These are phyloP conservation scores for Fusarium nurragi DNA, from an alignment of 2,329 filamentous ascomycete genomes.

Conservation along the genomic window DNA sequence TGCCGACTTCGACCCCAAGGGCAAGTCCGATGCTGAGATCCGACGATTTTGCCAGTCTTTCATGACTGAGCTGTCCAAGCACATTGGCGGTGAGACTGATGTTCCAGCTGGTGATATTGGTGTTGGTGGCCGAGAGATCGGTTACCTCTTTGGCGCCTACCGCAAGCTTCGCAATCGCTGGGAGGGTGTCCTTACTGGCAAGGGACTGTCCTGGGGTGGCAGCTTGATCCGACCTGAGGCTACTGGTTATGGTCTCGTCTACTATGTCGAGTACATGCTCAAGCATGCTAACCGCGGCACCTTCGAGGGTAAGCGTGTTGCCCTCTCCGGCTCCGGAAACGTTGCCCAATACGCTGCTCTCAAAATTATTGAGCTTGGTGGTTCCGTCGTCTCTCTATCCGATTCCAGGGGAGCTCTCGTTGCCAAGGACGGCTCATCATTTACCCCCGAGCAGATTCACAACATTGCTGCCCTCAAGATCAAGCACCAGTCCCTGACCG, in stretches of 20 bases:
- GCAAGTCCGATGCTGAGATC: slow-evolving; percentile 97
- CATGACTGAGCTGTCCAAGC: slow-evolving; percentile 94
- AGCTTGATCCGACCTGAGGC: slow-evolving; percentile 95
- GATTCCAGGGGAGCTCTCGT: slow-evolving; percentile 90
- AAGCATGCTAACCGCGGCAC: slow-evolving; percentile 85
- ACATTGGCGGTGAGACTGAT: slow-evolving; percentile 96
- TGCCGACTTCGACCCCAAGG: slow-evolving; percentile 98
- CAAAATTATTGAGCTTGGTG: slow-evolving; percentile 96
- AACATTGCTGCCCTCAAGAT: slow-evolving; percentile 88
- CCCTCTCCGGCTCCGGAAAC: slow-evolving; percentile 96
- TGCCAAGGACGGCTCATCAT: slow-evolving; percentile 73
- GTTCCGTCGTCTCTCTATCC: slow-evolving; percentile 89
- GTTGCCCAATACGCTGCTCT: slow-evolving; percentile 97
- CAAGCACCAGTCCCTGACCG: slow-evolving; percentile 81
- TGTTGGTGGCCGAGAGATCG: slow-evolving; percentile 90
- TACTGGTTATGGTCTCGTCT: slow-evolving; percentile 94
- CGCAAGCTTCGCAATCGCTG: slow-evolving; percentile 87
- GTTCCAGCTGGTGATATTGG: slow-evolving; percentile 98
- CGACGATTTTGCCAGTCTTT: slow-evolving; percentile 95
- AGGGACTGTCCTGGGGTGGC: slow-evolving; percentile 93
- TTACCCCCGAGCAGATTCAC: slow-evolving; percentile 82
- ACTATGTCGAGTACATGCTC: slow-evolving; percentile 98
- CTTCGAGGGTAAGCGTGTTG: slow-evolving; percentile 91
- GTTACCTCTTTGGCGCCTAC: slow-evolving; percentile 95
- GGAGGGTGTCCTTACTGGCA: slow-evolving; percentile 96